A percentile compares a stretch with the other conserved stretches of the same genome.
These are phyloP conservation scores for Geranium incanum DNA, from an alignment of 441 rosid genomes.

Conservation along the genomic window DNA sequence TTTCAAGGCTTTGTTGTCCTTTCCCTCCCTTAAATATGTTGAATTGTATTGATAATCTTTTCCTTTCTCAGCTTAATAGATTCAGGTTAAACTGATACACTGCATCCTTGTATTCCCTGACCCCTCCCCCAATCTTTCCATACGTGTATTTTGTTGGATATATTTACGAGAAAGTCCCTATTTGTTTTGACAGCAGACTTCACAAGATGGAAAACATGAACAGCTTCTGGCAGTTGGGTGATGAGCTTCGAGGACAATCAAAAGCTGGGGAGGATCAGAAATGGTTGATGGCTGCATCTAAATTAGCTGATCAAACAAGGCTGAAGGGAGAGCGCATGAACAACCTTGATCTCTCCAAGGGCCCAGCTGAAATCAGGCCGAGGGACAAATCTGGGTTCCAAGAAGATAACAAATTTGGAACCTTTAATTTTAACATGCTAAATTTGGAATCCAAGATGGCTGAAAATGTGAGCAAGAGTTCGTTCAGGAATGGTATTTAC, in stretches of 20 bases:
- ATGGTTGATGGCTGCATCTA: conserved; percentile 84
- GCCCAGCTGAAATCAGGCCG: conserved; percentile 50
- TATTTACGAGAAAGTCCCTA: conserved; percentile 8
- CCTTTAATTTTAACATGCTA: conserved; percentile 66
- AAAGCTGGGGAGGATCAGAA: conserved; percentile 80
- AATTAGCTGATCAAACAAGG: conserved; percentile 81
- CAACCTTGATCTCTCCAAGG: conserved; percentile 83
- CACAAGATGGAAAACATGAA: conserved; percentile 51
- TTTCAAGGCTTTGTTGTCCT: background rate
- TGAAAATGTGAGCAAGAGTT: conserved; percentile 46
- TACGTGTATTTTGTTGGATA: background rate
- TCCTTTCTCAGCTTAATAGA: background rate
- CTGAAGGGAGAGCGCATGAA: conserved; percentile 75
- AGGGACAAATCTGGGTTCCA: conserved; percentile 58
- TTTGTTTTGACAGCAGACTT: conserved; percentile 19
- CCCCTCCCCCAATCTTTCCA: background rate
- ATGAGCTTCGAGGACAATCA: conserved; percentile 83
- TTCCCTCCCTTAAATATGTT: background rate
- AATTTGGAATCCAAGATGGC: conserved; percentile 55
- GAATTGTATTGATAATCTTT: background rate
- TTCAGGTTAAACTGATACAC: background rate
- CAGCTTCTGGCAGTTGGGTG: conserved; percentile 90
- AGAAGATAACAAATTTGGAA: conserved; percentile 67
- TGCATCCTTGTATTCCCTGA: background rate
- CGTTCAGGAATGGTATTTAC: conserved; percentile 45